Percentiles rank a stretch among this genome's conserved stretches.
Conservation (phyloP, 202 grass and related monocot species). For the Zoysia matrella region DNA sequence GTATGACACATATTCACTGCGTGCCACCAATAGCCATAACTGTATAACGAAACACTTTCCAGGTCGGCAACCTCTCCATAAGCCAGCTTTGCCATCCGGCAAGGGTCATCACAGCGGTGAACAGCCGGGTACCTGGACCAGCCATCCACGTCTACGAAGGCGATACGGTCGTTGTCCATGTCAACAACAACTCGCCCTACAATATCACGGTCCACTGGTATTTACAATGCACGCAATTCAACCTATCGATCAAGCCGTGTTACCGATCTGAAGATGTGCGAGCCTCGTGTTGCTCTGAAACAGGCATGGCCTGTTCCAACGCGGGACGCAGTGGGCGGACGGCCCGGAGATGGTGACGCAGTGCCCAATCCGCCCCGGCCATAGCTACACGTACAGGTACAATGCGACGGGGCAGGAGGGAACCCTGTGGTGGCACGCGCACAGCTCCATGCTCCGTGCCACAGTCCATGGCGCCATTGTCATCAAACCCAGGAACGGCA, state of each 20-base stretch:
- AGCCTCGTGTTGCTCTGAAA: neutral
- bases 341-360: constrained; percentile 71
- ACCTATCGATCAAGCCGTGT: no score
- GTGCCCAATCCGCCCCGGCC: constrained; percentile 57
- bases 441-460: constrained; percentile 53
- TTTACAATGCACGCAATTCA: neutral
- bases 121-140: constrained; percentile 48
- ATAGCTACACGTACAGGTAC: constrained; percentile 47
- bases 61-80: constrained; percentile 31
- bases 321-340: constrained; percentile 59
- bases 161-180: constrained; percentile 52
- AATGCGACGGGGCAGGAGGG: constrained; percentile 39
- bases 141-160: constrained; percentile 48
- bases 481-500: constrained; percentile 43
- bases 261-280: neutral
- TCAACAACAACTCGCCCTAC: constrained; percentile 60
- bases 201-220: constrained; percentile 65
- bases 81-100: constrained; percentile 45
- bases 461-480: constrained; percentile 61
- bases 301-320: constrained; percentile 58
- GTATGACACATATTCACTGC: neutral
- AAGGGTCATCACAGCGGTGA: constrained; percentile 44
- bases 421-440: constrained; percentile 71
- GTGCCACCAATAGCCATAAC: neutral
- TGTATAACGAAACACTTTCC: neutral